phyloP scores from a whole-genome alignment of 2,329 filamentous ascomycete species.

The Fusarium ramigenum region DNA sequence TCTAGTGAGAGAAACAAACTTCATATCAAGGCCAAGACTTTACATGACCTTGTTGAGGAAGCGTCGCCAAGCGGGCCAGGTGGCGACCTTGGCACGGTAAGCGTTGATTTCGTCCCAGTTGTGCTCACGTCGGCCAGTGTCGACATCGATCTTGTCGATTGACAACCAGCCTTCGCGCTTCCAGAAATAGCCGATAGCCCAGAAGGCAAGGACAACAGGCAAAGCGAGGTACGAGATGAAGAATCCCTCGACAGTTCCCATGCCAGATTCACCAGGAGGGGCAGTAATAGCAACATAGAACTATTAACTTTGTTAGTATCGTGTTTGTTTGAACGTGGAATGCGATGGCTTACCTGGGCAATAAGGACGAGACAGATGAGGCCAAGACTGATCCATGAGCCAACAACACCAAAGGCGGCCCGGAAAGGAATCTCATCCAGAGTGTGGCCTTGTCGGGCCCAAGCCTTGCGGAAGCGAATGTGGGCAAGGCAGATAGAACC shows the following conservation, averaged over 20 bases:
- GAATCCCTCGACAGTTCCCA: constrained; percentile 59
- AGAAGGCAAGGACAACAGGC: constrained; percentile 65
- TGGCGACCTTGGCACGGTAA: constrained; percentile 59
- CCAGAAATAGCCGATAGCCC: constrained; percentile 69
- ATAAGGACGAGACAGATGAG: constrained; percentile 65
- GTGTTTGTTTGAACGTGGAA: neutral
- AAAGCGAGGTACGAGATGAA: constrained; percentile 65
- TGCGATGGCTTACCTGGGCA: constrained; percentile 57
- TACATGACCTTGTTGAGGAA: constrained; percentile 52
- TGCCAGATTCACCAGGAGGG: constrained; percentile 44
- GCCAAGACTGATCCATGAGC: constrained; percentile 69
- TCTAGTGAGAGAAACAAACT: neutral
- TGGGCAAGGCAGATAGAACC: constrained; percentile 69
- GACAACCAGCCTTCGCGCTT: constrained; percentile 70
- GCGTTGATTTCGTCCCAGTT: constrained; percentile 72
- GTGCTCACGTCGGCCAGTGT: constrained; percentile 71
- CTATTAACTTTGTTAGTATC: constrained; percentile 43
- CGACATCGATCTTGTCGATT: constrained; percentile 71
- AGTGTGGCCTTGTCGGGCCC: constrained; percentile 66
- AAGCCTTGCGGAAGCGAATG: constrained; percentile 72
- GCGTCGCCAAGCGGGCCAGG: constrained; percentile 62
- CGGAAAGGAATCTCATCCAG: constrained; percentile 74
- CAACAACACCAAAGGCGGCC: constrained; percentile 67
- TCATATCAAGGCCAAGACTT: neutral
- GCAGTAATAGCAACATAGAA: constrained; percentile 61